Percentiles rank a stretch among this genome's conserved stretches.
Evolutionary conservation across 108 stramenopile species (phyloP).

Genomic region (Parmales sp.): DNA sequence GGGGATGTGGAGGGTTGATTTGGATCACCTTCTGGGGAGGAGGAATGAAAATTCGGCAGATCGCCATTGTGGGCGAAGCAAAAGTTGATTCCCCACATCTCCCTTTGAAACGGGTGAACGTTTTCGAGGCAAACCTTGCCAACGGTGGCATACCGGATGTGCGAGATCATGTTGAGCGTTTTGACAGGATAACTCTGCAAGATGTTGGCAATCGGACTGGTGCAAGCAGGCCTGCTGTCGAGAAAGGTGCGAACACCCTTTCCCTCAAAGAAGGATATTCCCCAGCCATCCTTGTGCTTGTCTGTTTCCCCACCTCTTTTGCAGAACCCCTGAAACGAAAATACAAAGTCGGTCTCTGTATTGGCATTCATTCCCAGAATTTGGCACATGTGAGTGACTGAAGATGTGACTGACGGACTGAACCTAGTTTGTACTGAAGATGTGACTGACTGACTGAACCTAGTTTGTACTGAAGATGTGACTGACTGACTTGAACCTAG

Average conservation of each 20-base stretch:
- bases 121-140: slow-evolving; percentile 65
- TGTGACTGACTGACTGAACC: too few relatives aligned
- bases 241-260: slow-evolving; percentile 59
- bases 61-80: slow-evolving; percentile 83
- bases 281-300: slow-evolving; percentile 73
- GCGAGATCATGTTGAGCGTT: slow-evolving; percentile 75
- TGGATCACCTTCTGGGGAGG: not conserved
- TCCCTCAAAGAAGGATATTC: slow-evolving; percentile 71
- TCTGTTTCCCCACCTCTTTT: slow-evolving; percentile 69
- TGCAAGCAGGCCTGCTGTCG: slow-evolving; percentile 51
- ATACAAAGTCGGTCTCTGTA: slow-evolving; percentile 63
- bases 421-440: too few relatives aligned
- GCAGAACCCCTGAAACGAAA: slow-evolving; percentile 65
- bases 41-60: slow-evolving; percentile 47
- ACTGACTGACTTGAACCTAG: too few relatives aligned
- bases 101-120: slow-evolving; percentile 81
- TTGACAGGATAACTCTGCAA: slow-evolving; percentile 64
- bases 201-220: slow-evolving; percentile 61
- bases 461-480: too few relatives aligned
- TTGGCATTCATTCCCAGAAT: slow-evolving; percentile 68
- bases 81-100: slow-evolving; percentile 43
- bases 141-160: slow-evolving; percentile 78
- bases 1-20: not conserved
- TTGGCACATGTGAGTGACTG: slow-evolving; percentile 46
- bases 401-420: too few relatives aligned